Evolutionary conservation across 2,329 filamentous ascomycete species (phyloP).

Genomic region (Myriosclerotinia curreyana): DNA sequence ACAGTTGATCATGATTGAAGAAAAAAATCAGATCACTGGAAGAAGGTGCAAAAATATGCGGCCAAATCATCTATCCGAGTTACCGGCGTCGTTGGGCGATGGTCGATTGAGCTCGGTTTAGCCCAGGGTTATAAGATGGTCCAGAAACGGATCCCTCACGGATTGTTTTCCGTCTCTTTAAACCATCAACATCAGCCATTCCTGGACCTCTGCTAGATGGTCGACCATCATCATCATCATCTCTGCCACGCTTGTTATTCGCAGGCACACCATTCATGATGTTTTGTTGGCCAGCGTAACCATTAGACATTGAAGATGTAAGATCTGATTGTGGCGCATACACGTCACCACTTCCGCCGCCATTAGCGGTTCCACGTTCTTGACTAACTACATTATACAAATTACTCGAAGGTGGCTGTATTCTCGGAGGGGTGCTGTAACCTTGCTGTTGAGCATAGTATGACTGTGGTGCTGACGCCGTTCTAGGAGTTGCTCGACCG

Average conservation of each 20-base stretch:
- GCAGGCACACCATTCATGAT: constrained; percentile 60
- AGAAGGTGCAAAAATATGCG: constrained; percentile 35
- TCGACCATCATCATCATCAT: constrained; percentile 52
- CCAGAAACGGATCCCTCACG: constrained; percentile 57
- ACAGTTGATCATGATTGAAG: constrained; percentile 23
- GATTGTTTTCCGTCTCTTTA: constrained; percentile 79
- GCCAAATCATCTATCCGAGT: constrained; percentile 8
- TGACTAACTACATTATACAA: constrained; percentile 89
- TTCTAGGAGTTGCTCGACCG: constrained; percentile 81
- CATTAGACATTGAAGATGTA: constrained; percentile 53
- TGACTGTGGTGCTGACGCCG: constrained; percentile 64
- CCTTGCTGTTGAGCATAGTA: constrained; percentile 65
- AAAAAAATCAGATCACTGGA: constrained; percentile 22
- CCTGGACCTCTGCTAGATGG: constrained; percentile 55
- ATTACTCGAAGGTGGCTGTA: constrained; percentile 68
- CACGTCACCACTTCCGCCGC: constrained; percentile 62
- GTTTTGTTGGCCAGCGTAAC: constrained; percentile 61
- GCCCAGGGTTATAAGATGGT: constrained; percentile 48
- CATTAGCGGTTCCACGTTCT: constrained; percentile 65
- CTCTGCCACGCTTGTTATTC: constrained; percentile 45
- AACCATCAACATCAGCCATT: constrained; percentile 52
- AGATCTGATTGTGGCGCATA: constrained; percentile 67
- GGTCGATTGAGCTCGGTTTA: constrained; percentile 48
- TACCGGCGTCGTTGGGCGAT: constrained; percentile 43
- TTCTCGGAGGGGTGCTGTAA: constrained; percentile 77